Evolutionary conservation across 2,329 filamentous ascomycete genomes (phyloP).

Genomic region (Aspergillus japonicus): DNA sequence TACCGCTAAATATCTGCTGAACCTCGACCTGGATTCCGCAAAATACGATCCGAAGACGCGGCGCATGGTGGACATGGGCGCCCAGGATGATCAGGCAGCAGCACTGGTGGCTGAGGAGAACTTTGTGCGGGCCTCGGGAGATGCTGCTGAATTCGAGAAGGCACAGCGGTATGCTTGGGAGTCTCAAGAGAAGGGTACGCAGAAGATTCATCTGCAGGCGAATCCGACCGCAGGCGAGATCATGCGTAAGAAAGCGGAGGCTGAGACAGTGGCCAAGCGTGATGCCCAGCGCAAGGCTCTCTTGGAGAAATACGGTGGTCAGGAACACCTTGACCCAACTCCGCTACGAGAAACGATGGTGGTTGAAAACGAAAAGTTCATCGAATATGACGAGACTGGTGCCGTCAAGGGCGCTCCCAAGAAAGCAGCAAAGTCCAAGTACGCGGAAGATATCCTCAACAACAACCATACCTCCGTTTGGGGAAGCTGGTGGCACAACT

Average conservation of each 20-base stretch:
- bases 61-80: constrained; percentile 82
- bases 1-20: constrained; percentile 93
- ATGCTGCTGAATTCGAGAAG: constrained; percentile 87
- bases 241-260: constrained; percentile 73
- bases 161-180: constrained; percentile 95
- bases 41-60: constrained; percentile 97
- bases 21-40: constrained; percentile 91
- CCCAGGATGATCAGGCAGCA: constrained; percentile 74
- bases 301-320: constrained; percentile 77
- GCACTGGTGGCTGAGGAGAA: constrained; percentile 88
- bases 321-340: constrained; percentile 60
- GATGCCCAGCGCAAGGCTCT: constrained; percentile 68
- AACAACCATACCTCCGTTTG: constrained; percentile 93
- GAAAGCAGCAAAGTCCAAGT: constrained; percentile 80
- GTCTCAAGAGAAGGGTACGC: constrained; percentile 76
- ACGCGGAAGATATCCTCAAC: constrained; percentile 78
- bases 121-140: constrained; percentile 82
- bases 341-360: constrained; percentile 66
- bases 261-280: constrained; percentile 69
- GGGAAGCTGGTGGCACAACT: constrained; percentile 97
- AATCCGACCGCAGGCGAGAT: constrained; percentile 93
- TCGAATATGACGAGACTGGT: constrained; percentile 92
- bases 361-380: constrained; percentile 78
- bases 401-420: constrained; percentile 83
- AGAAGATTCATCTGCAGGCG: constrained; percentile 86